Evolutionary conservation across 306 rosid genomes (phyloP), one percentile per base, ranked within the genome.

Genomic region (Herpetospermum pedunculosum): DNA sequence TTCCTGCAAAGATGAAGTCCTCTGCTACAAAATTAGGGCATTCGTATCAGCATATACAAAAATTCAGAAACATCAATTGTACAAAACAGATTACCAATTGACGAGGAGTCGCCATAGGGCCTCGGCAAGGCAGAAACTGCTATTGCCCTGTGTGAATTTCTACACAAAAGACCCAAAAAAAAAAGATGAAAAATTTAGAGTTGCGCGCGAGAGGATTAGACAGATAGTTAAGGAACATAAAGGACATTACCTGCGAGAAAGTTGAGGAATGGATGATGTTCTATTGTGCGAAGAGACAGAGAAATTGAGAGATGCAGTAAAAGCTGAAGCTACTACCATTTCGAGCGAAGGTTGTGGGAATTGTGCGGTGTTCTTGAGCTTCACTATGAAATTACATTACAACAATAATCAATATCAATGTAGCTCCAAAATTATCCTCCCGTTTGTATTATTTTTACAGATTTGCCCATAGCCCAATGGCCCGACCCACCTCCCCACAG

Each of bases 321-420:
- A 70, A 8, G 87, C 78, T 65, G 86, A 80, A 76, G 89, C 86
- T 71, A 62, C 86, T 71, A 52, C 92, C 96, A 92, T 89, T 70
- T 79, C 70, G 73, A 15, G 38, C 34, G 34, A 65, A 40, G 50
- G 5, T 65, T 65, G 70, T 18, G 70, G 8, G 46, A 34, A 35
- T 34, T 47, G 10, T 4, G 46, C 29, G 4, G 70, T 1, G 47
- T 35, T 35, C 16, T 35, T 1, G 47, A 35, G 70, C 70, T 62
- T n/a, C 46, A 35, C 26, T 34, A 6, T 59, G 25, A 60, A 60
- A n/a, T n/a, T n/a, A 32, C 23, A 62, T 34, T 62, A 62, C 69
- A 34, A 9, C 26, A 62, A 9, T 34, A 62, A 34, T 3, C 26
- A 62, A 9, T 34, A 62, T 62, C 46, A 4, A 32, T 0, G 68